A percentile compares a stretch with the other conserved stretches of the same genome.
Conservation (phyloP, 495 filamentous ascomycete species). For the Tuber melanosporum region DNA sequence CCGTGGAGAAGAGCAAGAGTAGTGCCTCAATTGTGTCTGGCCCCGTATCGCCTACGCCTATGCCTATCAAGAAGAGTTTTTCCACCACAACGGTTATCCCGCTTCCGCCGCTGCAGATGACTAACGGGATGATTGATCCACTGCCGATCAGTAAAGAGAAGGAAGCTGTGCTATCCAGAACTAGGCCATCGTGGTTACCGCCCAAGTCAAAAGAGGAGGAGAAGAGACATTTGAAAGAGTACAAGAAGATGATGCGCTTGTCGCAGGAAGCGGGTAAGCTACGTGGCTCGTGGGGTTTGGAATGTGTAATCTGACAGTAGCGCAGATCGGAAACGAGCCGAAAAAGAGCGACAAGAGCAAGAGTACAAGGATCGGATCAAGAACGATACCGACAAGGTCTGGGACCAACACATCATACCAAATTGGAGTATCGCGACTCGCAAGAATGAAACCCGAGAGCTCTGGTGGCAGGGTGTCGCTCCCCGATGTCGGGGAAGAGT, state of each 20-base stretch:
- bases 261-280: constrained; percentile 61
- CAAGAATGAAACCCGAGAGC: constrained; percentile 71
- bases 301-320: constrained; percentile 15
- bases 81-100: constrained; percentile 53
- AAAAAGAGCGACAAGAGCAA: constrained; percentile 48
- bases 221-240: constrained; percentile 81
- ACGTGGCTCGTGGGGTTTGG: constrained; percentile 1
- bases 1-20: constrained; percentile 51
- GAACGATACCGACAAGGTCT: constrained; percentile 67
- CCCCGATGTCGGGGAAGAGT: constrained; percentile 70
- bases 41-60: constrained; percentile 44
- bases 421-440: constrained; percentile 71
- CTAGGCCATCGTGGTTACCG: constrained; percentile 88
- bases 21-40: background rate
- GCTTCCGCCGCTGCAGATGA: constrained; percentile 74
- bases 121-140: constrained; percentile 93
- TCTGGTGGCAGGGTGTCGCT: constrained; percentile 91
- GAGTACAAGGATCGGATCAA: constrained; percentile 53
- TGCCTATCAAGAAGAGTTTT: constrained; percentile 36
- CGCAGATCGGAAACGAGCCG: constrained; percentile 49
- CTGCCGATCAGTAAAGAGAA: constrained; percentile 95
- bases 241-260: constrained; percentile 84
- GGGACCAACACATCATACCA: constrained; percentile 81
- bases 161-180: constrained; percentile 81
- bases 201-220: constrained; percentile 92